These are phyloP conservation scores for Leucocoprinus leucothites DNA, from an alignment of 768 basidiomycete species.

Conservation along the genomic window DNA sequence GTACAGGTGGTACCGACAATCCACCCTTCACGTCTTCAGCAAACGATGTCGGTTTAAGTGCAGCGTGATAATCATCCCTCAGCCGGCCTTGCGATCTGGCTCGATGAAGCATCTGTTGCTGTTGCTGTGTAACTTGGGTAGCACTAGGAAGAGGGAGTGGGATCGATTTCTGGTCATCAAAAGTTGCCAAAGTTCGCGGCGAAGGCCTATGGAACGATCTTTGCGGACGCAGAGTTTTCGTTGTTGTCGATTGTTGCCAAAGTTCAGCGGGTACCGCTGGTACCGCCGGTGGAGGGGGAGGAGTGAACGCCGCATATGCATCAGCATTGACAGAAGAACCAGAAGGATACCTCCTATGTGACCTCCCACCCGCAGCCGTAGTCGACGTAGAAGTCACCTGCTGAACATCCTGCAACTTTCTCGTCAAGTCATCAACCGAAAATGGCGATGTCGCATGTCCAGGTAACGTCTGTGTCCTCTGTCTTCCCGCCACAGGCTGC, in stretches of 20 bases:
- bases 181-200: slow-evolving; percentile 1
- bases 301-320: neutral
- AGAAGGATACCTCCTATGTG: slow-evolving; percentile 12
- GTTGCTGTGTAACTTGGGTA: neutral
- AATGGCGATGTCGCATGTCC: slow-evolving; percentile 34
- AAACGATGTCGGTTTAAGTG: neutral
- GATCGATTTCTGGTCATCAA: slow-evolving; percentile 28
- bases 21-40: slow-evolving; percentile 5
- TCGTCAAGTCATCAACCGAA: slow-evolving; percentile 55
- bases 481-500: slow-evolving; percentile 28
- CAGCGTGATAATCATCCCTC: slow-evolving; percentile 2
- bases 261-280: neutral
- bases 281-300: neutral
- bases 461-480: slow-evolving; percentile 43
- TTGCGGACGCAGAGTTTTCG: slow-evolving; percentile 40
- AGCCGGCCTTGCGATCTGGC: slow-evolving; percentile 12
- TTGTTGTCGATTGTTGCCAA: slow-evolving; percentile 8
- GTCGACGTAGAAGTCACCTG: slow-evolving; percentile 22
- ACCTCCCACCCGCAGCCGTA: too few relatives aligned
- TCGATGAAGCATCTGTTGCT: neutral
- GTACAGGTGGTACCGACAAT: too few relatives aligned
- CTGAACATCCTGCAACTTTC: slow-evolving; percentile 54
- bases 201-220: slow-evolving; percentile 59
- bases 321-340: neutral
- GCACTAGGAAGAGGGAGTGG: slow-evolving; percentile 24